Evolutionary conservation across 306 rosid genomes (phyloP), one percentile per base, ranked within the genome.

Genomic region (Fragaria ananassa): DNA sequence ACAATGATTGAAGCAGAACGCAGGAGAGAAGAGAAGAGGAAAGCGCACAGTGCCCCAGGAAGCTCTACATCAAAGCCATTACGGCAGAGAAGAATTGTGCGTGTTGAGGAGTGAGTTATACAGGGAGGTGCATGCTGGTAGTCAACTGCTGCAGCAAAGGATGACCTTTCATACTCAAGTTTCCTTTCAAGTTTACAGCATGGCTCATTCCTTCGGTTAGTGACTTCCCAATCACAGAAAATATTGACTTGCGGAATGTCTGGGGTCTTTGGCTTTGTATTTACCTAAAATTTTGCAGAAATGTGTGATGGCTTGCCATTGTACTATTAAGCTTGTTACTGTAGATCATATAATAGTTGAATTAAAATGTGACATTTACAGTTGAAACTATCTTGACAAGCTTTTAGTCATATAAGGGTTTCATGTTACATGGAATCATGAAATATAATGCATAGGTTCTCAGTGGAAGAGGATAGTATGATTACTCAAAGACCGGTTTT

Each of bases 41-140:
- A 88, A 81, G 96, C 91, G 57, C 99, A 92, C 83, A 92, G 93
- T 53, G 86, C 97, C 68, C 96, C 97, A 5, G 97, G 99, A 68
- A 92, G 90, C 76, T 49, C 86, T 67, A 60, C 86, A 19, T 81
- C 89, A 25, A 61, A 80, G 50, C 88, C 99, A 4, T 35, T 89
- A 5, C 93, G 97, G 54, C 77, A 31, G 70, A 74, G 81, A 85
- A 88, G 89, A 87, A 89, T 95, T 78, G 76, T 92, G 70, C 85
- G 82, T 82, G 93, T 87, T 79, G 87, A 85, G 27, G 97, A 93
- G 79, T 90, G 65, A 82, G n/a, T 3, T 21, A 8, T 2, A 58
- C 3, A 2, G 2, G 68, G 23, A 10, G 29, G 27, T 65, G 29
- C 69, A 18, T 64, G 65, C 29, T 57, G 47, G 76, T 49, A 37